Conservation (phyloP, 345 rosid genomes). For the Citrus mangshanensis region DNA sequence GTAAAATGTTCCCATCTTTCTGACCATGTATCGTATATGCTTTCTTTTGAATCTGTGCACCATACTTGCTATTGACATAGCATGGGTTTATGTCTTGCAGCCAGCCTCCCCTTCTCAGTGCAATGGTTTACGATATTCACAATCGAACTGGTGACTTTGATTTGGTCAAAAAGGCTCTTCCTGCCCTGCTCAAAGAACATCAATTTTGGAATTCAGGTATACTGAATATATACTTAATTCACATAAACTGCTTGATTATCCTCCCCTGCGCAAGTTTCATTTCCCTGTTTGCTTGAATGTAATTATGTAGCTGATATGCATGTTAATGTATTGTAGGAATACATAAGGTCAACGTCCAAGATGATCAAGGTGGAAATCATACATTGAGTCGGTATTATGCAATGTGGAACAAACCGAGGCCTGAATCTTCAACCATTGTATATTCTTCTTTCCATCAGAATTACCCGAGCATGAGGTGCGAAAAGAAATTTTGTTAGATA, state of each 20-base stretch:
- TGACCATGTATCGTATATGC: not conserved
- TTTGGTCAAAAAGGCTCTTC: slow-evolving; percentile 51
- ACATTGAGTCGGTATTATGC: slow-evolving; percentile 76
- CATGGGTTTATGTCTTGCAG: slow-evolving; percentile 29
- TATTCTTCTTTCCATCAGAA: slow-evolving; percentile 29
- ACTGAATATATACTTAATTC: not conserved
- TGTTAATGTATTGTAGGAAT: slow-evolving; percentile 37
- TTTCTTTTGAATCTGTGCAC: too few species aligned
- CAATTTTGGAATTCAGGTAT: slow-evolving; percentile 79
- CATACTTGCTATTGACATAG: not conserved
- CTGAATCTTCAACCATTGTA: slow-evolving; percentile 64
- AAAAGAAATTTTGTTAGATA: not conserved
- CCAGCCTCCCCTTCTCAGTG: slow-evolving; percentile 88
- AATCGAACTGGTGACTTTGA: slow-evolving; percentile 59
- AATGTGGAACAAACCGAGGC: slow-evolving; percentile 89
- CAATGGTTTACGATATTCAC: slow-evolving; percentile 74
- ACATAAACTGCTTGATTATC: not conserved
- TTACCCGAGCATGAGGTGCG: not conserved
- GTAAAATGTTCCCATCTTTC: not conserved
- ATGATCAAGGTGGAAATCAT: slow-evolving; percentile 45
- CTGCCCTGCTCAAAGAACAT: slow-evolving; percentile 71
- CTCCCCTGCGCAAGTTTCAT: not conserved
- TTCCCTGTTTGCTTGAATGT: slow-evolving; percentile 6
- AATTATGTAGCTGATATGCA: not conserved
- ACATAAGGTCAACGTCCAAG: slow-evolving; percentile 59